Base-by-base conservation (phyloP, 176 grass and related monocot species). In the Hordeum marinum region DNA sequence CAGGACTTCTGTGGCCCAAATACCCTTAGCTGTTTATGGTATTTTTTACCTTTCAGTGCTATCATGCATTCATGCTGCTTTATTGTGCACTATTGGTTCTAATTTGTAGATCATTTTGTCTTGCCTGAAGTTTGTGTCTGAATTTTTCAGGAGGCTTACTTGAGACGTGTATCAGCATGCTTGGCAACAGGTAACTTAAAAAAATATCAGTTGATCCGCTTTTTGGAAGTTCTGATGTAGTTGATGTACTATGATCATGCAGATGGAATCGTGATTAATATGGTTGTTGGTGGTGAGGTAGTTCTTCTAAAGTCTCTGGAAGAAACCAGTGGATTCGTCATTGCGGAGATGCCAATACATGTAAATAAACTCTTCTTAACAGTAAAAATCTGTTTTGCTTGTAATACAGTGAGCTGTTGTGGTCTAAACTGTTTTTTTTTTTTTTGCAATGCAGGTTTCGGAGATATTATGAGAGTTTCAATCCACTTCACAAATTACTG, bases 331-430 rank as follows among this genome's bases (percentile, higher is more conserved):
- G 88, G 90, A 50, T 79, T 98, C 26, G 48, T 94, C 20, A 94
- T 98, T 85, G 88, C 90, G 3, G 96, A 98, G 83, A 98, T 98
- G 96, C 96, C 93, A 32, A 98, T 98, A 94, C 92, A 95, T 79
- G 96, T 98, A 87, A 87, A 88, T 95, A 63, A 91, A 88, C 78
- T 85, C 35, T 48, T 74, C 17, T 48, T 50, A 50, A 48, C 52
- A 77, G 48, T 20, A 54, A 32, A 67, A 21, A 35, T 42, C 23
- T 5, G 3, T 74, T 77, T 84, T 43, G 40, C 68, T 63, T 64
- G 11, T 87, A 59, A 48, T 86, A 43, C 40, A 23, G 27, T 29
- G 42, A 87, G 27, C 66, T 64, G 35, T 67, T 54, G 10, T 85
- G 4, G 14, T 61, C 68, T 74, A 89, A 86, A 32, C 68, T 62